These are phyloP conservation scores for Fagopyrum esculentum DNA, from an alignment of 148 eudicot genomes.

Conservation along the genomic window DNA sequence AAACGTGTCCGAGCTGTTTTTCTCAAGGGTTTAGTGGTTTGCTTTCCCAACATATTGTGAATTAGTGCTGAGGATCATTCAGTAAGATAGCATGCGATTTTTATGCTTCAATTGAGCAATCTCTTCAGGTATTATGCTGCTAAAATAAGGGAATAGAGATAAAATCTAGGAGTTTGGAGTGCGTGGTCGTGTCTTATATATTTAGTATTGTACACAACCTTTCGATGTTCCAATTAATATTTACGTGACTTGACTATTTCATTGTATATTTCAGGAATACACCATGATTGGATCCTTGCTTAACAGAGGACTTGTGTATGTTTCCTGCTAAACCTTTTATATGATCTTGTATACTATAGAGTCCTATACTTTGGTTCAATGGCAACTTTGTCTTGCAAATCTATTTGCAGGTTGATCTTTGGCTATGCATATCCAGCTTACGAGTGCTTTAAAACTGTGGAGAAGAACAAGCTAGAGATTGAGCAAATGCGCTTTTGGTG, in stretches of 20 bases:
- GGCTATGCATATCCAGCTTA: conserved; percentile 97
- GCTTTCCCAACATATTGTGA: not conserved
- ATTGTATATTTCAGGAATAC: conserved; percentile 36
- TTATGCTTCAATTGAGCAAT: not conserved
- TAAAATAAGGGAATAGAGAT: not conserved
- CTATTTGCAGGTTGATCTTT: conserved; percentile 57
- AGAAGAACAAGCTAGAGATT: conserved; percentile 73
- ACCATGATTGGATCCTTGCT: conserved; percentile 81
- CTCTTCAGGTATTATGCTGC: not conserved
- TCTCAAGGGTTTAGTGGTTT: not conserved
- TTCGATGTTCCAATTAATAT: not conserved
- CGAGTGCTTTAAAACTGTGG: conserved; percentile 80
- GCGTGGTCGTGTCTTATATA: not conserved
- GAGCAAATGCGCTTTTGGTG: conserved; percentile 95
- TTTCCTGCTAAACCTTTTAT: not conserved
- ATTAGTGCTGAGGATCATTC: not conserved
- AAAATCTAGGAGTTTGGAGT: not conserved
- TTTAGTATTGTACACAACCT: not conserved
- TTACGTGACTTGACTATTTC: conserved; percentile 10
- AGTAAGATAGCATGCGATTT: not conserved
- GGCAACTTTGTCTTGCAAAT: conserved; percentile 2
- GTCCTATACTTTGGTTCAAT: not conserved
- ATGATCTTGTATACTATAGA: not conserved
- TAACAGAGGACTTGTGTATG: conserved; percentile 84
- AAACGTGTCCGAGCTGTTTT: not conserved